Conservation (phyloP, 2,329 filamentous ascomycete genomes). For the Aspergillus phoenicis region DNA sequence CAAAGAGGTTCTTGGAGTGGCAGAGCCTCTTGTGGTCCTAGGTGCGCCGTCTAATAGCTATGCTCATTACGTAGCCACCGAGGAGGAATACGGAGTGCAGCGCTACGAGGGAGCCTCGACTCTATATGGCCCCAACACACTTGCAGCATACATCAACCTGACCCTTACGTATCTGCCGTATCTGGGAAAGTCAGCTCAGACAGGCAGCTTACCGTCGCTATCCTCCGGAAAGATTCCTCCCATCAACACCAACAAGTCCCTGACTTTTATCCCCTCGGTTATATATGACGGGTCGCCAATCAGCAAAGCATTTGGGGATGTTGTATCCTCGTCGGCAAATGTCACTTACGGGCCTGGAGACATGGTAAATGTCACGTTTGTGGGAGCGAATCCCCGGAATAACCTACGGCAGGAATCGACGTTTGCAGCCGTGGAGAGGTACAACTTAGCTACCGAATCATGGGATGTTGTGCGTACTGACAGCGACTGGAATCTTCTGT, state of each 20-base stretch:
- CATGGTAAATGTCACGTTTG: constrained; percentile 68
- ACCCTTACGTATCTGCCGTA: constrained; percentile 72
- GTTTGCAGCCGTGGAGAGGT: constrained; percentile 73
- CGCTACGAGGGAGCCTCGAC: constrained; percentile 96
- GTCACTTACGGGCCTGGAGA: constrained; percentile 63
- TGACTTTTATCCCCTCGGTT: constrained; percentile 80
- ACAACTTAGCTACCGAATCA: constrained; percentile 43
- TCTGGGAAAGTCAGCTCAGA: constrained; percentile 54
- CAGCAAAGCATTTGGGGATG: constrained; percentile 70
- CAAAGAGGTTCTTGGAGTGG: constrained; percentile 53
- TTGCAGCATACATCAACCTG: constrained; percentile 85
- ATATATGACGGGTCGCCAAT: constrained; percentile 70
- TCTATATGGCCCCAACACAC: constrained; percentile 78
- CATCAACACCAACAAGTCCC: constrained; percentile 73
- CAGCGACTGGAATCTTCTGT: constrained; percentile 80
- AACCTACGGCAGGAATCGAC: constrained; percentile 78
- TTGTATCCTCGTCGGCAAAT: constrained; percentile 56
- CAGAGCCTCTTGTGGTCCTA: constrained; percentile 72
- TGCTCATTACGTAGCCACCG: constrained; percentile 76
- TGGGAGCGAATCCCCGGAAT: constrained; percentile 88
- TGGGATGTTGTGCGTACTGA: constrained; percentile 75
- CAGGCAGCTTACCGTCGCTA: constrained; percentile 45
- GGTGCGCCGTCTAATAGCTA: constrained; percentile 91
- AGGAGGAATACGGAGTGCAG: constrained; percentile 80
- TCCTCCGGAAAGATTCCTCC: constrained; percentile 67